Evolutionary conservation across 345 rosid genomes (phyloP).

Genomic region (Brassica nigra): DNA sequence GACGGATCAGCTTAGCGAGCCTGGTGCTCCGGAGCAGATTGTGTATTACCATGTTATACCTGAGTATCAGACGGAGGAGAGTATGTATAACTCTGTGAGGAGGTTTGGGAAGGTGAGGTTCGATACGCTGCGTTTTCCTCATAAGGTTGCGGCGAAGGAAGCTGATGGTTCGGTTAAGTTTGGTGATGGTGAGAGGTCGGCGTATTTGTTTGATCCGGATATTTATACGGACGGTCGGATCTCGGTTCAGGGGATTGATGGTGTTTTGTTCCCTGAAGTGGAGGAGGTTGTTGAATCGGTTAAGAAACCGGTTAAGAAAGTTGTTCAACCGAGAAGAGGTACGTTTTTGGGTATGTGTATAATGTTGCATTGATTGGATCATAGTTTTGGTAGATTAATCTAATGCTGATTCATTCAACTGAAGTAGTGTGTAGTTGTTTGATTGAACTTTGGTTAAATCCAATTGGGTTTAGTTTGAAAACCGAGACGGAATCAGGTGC

Average conservation of each 20-base stretch:
- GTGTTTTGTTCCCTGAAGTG: conserved; percentile 59
- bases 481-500: neutral
- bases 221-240: conserved; percentile 78
- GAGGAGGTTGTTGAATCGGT: conserved; percentile 39
- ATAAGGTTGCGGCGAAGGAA: conserved; percentile 72
- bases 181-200: conserved; percentile 70
- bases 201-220: conserved; percentile 90
- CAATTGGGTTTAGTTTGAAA: neutral
- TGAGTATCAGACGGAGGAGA: conserved; percentile 84
- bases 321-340: conserved; percentile 83
- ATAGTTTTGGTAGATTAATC: neutral
- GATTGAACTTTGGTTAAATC: neutral
- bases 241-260: conserved; percentile 80
- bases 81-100: conserved; percentile 78
- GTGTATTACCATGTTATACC: conserved; percentile 70
- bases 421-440: neutral
- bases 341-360: no score
- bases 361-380: neutral
- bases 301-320: conserved; percentile 58
- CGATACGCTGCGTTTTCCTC: conserved; percentile 72
- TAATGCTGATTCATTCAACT: neutral
- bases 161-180: conserved; percentile 97
- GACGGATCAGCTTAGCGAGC: conserved; percentile 75
- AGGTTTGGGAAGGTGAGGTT: conserved; percentile 66
- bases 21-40: conserved; percentile 83